Evolutionary conservation across 345 rosid species (phyloP), one percentile per base, ranked within the genome.

Genomic region (Hevea brasiliensis): DNA sequence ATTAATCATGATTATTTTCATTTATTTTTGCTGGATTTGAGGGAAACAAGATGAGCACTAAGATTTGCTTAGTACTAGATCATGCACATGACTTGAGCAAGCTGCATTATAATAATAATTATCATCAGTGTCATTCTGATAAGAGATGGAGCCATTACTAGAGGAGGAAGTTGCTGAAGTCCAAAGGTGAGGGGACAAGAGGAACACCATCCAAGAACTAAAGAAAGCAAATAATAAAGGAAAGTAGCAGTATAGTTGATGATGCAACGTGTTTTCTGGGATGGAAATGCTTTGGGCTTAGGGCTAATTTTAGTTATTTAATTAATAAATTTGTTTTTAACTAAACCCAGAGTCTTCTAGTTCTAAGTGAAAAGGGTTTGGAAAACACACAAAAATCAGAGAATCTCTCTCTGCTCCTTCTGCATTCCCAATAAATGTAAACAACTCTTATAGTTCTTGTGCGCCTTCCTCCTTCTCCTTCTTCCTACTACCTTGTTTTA

Each of bases 211-310:
- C 51, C 89, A 58, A 84, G 76, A 68, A 40, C n/a, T n/a, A n/a
- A n/a, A n/a, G n/a, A n/a, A n/a, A n/a, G n/a, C n/a, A n/a, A n/a
- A n/a, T n/a, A n/a, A n/a, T n/a, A n/a, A n/a, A n/a, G n/a, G n/a
- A n/a, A n/a, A n/a, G n/a, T n/a, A n/a, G n/a, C n/a, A n/a, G n/a
- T n/a, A n/a, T n/a, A 73, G 45, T 17, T 59, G 4, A 50, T 37
- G 37, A 74, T 14, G 74, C 78, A 61, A 79, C 85, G 85, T 83
- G 84, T 81, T 84, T 79, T 79, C 59, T 76, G 83, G 87, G 83
- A 71, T 53, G 84, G 23, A 63, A 70, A 35, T 50, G 84, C 87
- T 71, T 86, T 40, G 86, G 82, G 80, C 84, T 75, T 20, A 0
- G 80, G 20, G 72, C 66, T 26, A 6, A 15, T 60, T 35, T 23